Conservation (phyloP, 2,329 filamentous ascomycete genomes). For the Rhynchosporium graminicola region DNA sequence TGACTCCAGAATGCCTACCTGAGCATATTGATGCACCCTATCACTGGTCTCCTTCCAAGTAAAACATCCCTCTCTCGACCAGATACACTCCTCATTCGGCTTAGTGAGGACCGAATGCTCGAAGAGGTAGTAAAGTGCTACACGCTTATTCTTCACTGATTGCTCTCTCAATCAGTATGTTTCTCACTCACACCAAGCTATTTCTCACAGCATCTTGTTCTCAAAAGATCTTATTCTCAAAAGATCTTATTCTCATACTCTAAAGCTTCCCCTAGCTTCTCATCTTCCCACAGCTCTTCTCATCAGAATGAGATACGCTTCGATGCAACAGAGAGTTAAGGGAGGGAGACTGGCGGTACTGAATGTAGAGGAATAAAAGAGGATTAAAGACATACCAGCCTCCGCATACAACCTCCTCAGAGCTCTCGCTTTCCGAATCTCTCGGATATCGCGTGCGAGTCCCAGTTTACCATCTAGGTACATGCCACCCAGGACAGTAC, state of each 20-base stretch:
- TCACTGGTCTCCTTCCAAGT: slow-evolving; percentile 58
- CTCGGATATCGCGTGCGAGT: slow-evolving; percentile 59
- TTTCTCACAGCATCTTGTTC: no score
- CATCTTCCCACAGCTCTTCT: background rate
- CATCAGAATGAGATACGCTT: background rate
- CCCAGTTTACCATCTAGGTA: slow-evolving; percentile 73
- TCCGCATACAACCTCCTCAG: slow-evolving; percentile 49
- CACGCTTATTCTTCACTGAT: slow-evolving; percentile 48
- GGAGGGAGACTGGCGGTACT: background rate
- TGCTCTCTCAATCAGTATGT: background rate
- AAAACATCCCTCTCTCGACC: slow-evolving; percentile 63
- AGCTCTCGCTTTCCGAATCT: slow-evolving; percentile 47
- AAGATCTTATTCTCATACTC: no score
- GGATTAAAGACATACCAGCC: slow-evolving; percentile 46
- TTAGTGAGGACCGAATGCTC: slow-evolving; percentile 55
- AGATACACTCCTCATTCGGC: slow-evolving; percentile 60
- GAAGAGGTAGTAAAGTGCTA: slow-evolving; percentile 68
- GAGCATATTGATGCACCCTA: slow-evolving; percentile 60
- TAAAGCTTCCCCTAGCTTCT: background rate
- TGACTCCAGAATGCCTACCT: slow-evolving; percentile 45
- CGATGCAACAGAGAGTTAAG: background rate
- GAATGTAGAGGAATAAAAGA: background rate
- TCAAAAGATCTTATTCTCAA: no score
- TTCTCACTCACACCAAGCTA: no score
- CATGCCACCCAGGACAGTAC: slow-evolving; percentile 45